A percentile compares a stretch with the other conserved stretches of the same genome.
These are phyloP conservation scores for Trametes elegans DNA, from an alignment of 768 basidiomycete species.

Conservation along the genomic window DNA sequence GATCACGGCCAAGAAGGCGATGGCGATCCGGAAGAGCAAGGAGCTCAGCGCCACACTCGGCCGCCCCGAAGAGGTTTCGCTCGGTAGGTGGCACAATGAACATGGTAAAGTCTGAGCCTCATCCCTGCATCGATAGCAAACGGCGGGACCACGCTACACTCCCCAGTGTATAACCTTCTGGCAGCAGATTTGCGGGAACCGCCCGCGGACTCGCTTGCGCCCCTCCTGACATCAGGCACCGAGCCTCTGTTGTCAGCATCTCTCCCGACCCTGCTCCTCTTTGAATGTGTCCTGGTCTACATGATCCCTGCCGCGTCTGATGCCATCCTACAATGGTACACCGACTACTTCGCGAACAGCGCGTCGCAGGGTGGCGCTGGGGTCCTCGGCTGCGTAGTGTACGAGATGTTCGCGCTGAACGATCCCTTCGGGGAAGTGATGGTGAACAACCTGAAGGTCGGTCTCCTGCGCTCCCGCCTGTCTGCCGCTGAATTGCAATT, in stretches of 20 bases:
- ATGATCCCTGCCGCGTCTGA: constrained; percentile 62
- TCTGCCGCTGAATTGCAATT: background rate
- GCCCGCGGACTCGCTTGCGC: constrained; percentile 47
- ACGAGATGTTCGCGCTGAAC: constrained; percentile 90
- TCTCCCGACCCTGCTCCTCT: constrained; percentile 80
- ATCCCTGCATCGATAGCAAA: constrained; percentile 38
- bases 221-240: constrained; percentile 32
- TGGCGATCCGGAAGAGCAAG: constrained; percentile 70
- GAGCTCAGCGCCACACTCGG: constrained; percentile 54
- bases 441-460: constrained; percentile 80
- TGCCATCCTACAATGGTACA: constrained; percentile 72
- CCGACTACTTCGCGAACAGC: constrained; percentile 43
- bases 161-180: constrained; percentile 64
- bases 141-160: constrained; percentile 59
- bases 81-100: constrained; percentile 37
- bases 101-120: background rate
- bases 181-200: constrained; percentile 73
- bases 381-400: constrained; percentile 62
- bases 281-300: constrained; percentile 94
- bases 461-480: constrained; percentile 3
- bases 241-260: constrained; percentile 51
- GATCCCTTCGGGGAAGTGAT: constrained; percentile 94
- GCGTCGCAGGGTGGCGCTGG: constrained; percentile 16
- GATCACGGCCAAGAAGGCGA: constrained; percentile 78
- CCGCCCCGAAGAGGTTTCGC: constrained; percentile 36